phyloP scores from a whole-genome alignment of 202 grass and related monocot genomes.

The Zizania palustris region DNA sequence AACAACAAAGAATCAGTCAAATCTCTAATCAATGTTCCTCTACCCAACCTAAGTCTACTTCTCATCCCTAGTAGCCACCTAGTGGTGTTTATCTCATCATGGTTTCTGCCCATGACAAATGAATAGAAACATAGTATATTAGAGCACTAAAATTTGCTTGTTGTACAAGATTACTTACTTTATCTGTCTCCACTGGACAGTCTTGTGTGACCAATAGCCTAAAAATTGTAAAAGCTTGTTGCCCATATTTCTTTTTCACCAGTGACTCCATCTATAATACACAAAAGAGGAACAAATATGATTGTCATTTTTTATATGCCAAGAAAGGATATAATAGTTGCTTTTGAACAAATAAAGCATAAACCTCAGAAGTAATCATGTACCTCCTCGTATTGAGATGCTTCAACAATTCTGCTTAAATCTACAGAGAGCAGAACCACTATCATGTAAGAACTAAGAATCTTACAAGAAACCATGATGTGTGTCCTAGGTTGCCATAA shows the following conservation, averaged over 20 bases:
- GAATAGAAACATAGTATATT: neutral
- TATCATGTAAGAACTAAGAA: conserved; percentile 43
- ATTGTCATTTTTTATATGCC: conserved; percentile 1
- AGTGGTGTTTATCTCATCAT: no score
- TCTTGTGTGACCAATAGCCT: conserved; percentile 62
- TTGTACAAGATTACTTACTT: conserved; percentile 55
- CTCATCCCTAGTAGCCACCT: no score
- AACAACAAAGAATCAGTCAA: no score
- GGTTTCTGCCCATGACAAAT: no score
- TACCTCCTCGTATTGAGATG: conserved; percentile 83
- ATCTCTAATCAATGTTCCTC: no score
- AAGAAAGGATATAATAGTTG: conserved; percentile 10
- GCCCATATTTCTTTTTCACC: conserved; percentile 76
- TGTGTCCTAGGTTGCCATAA: conserved; percentile 15
- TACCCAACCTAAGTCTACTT: no score
- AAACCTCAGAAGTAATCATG: conserved; percentile 22
- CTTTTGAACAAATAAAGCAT: conserved; percentile 21
- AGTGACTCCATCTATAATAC: conserved; percentile 64
- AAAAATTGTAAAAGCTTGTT: conserved; percentile 79
- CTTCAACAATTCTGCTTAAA: conserved; percentile 63
- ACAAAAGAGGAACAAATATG: conserved; percentile 40
- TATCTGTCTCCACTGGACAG: conserved; percentile 62
- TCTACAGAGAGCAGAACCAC: conserved; percentile 59
- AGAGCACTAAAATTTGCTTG: conserved; percentile 26
- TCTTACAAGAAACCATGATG: conserved; percentile 12